Percentiles rank a stretch among this genome's conserved stretches.
These are phyloP conservation scores for Irineochytrium annulatum DNA, from an alignment of 192 early-diverging fungal species.

Conservation along the genomic window DNA sequence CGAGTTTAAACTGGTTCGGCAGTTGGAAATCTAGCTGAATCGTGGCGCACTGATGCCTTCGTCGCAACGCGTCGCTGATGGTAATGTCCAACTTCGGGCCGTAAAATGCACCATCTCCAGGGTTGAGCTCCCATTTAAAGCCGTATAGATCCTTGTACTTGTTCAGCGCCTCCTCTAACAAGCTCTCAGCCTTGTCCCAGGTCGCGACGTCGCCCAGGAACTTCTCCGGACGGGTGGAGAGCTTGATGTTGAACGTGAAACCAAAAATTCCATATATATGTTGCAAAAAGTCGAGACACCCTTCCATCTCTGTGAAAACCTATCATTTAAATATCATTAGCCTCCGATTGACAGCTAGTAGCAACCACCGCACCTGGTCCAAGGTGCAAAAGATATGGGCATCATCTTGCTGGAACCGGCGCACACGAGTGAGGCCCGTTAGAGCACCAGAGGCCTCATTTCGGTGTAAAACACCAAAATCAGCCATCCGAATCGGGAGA, in stretches of 20 bases:
- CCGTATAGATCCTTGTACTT: constrained; percentile 53
- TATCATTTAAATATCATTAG: constrained; percentile 16
- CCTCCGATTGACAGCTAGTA: no score
- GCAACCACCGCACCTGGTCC: constrained; percentile 58
- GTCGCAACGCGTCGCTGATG: constrained; percentile 87
- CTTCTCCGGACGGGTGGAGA: constrained; percentile 96
- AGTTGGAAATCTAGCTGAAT: constrained; percentile 98
- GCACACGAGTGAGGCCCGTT: constrained; percentile 90
- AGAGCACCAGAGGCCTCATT: constrained; percentile 86
- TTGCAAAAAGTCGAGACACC: constrained; percentile 81
- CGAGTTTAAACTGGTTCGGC: constrained; percentile 87
- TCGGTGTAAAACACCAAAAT: constrained; percentile 97
- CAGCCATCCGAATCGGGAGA: constrained; percentile 89
- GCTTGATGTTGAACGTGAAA: constrained; percentile 83
- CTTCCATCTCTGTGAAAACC: constrained; percentile 77
- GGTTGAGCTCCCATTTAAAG: constrained; percentile 80
- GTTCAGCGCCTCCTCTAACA: constrained; percentile 73
- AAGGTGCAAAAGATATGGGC: constrained; percentile 95
- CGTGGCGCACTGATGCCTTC: constrained; percentile 93
- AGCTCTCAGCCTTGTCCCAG: constrained; percentile 90
- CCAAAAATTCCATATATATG: constrained; percentile 93
- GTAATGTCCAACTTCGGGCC: constrained; percentile 99
- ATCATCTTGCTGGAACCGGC: constrained; percentile 99
- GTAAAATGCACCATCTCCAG: constrained; percentile 98
- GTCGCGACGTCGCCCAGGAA: constrained; percentile 83